Base-by-base conservation (phyloP, 2,329 filamentous ascomycete genomes). In the Cladosporium velox region DNA sequence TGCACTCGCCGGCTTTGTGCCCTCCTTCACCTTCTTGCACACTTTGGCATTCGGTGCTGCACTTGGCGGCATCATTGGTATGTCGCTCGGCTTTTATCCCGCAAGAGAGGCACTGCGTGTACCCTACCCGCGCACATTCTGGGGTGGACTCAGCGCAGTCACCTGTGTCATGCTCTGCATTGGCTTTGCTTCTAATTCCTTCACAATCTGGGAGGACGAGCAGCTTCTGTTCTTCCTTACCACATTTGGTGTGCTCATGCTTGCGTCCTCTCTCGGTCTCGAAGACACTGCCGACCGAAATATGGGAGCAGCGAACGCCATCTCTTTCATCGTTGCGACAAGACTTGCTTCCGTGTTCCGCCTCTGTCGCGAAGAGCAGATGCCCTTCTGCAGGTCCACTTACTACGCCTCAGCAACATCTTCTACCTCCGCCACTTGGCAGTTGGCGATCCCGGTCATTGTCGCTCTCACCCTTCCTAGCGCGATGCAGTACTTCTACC, bases 171-270 rank as follows among this genome's bases (percentile, higher is more conserved):
- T 90, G 68, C 92, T 97, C 74, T 96, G 93, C n/a, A 82, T 91
- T 61, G 94, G 95, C 8, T 99, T 98, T 77, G 94, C 94, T 0
- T 95, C 95, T 3, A 99, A 99, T 79, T 99, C 95, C 0, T 99
- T 93, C 79, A 98, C 94, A 0, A 97, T 99, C 70, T 99, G 95
- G 93, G 95, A 99, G 80, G 95, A 99, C 74, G 91, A 92, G 15
- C 97, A 97, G 65, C 85, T 97, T 4, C 84, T 97, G 3, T 97
- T 96, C 81, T 94, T 98, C 80, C 86, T 97, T 66, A 88, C 88
- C 2, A 95, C 93, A 0, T 97, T 98, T 75, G 93, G 93, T 34
- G 78, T 93, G 7, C 84, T 90, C n/a, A 87, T 90, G 41, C 86
- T 90, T 14, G 79, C 92, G 14, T 88, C 90, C 2, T 93, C 93